Evolutionary conservation across 768 basidiomycete genomes (phyloP).

Genomic region (Rossbeevera mucosa): DNA sequence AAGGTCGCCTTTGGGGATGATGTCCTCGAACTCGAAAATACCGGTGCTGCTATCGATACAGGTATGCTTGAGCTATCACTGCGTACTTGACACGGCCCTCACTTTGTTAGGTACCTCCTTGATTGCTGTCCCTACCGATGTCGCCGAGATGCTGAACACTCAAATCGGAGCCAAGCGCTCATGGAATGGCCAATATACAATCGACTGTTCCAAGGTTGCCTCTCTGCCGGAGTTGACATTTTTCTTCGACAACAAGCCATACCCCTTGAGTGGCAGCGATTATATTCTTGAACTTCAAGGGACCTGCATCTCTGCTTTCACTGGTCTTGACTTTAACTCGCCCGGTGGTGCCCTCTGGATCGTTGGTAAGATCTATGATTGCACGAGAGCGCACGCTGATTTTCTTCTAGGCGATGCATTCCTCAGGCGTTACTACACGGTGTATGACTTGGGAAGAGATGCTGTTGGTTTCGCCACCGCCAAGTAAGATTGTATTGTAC

Average conservation of each 20-base stretch:
- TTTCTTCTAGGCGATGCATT: conserved; percentile 67
- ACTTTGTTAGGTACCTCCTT: conserved; percentile 71
- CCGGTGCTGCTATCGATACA: conserved; percentile 90
- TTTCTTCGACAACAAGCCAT: conserved; percentile 76
- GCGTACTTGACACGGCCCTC: not conserved
- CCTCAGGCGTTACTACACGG: conserved; percentile 88
- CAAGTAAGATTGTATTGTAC: conserved; percentile 19
- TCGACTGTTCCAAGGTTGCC: conserved; percentile 86
- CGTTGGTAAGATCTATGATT: conserved; percentile 51
- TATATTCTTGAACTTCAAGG: conserved; percentile 89
- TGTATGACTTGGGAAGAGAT: conserved; percentile 74
- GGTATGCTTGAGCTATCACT: conserved; percentile 39
- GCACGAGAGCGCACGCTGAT: conserved; percentile 4
- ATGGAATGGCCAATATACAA: conserved; percentile 94
- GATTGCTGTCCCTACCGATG: conserved; percentile 88
- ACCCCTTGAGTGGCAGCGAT: conserved; percentile 75
- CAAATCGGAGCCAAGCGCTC: conserved; percentile 91
- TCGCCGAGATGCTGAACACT: conserved; percentile 96
- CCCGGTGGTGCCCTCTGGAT: conserved; percentile 85
- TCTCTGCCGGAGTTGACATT: conserved; percentile 79
- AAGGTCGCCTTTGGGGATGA: conserved; percentile 84
- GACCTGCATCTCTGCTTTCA: conserved; percentile 93
- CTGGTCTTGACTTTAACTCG: conserved; percentile 83
- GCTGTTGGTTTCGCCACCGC: conserved; percentile 81
- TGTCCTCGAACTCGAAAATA: conserved; percentile 83